Evolutionary conservation across 495 filamentous ascomycete species (phyloP).

Genomic region (Jackrogersella multiformis): DNA sequence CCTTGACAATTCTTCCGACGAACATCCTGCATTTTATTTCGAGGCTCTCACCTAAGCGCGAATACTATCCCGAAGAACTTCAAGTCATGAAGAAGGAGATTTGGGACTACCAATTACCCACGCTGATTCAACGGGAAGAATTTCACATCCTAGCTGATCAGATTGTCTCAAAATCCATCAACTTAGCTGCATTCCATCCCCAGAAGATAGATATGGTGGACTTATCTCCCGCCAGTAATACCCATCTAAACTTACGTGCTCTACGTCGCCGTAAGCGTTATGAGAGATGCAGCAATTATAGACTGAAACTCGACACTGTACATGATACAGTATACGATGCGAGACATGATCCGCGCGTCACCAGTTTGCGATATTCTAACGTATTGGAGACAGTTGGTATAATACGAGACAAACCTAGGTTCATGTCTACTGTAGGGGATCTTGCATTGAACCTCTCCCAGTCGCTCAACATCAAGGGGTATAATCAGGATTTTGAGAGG

Average conservation of each 20-base stretch:
- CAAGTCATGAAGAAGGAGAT: slow-evolving; percentile 59
- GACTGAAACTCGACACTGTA: neutral
- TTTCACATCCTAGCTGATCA: slow-evolving; percentile 50
- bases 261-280: slow-evolving; percentile 51
- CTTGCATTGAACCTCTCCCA: slow-evolving; percentile 43
- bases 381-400: slow-evolving; percentile 45
- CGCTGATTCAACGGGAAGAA: slow-evolving; percentile 61
- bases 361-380: slow-evolving; percentile 34
- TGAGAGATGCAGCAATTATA: slow-evolving; percentile 38
- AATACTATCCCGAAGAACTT: slow-evolving; percentile 64
- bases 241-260: slow-evolving; percentile 49
- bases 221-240: neutral
- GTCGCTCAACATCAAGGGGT: slow-evolving; percentile 48
- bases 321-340: slow-evolving; percentile 31
- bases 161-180: slow-evolving; percentile 53
- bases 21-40: slow-evolving; percentile 48
- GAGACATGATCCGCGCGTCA: slow-evolving; percentile 26
- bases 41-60: slow-evolving; percentile 58
- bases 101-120: slow-evolving; percentile 57
- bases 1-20: slow-evolving; percentile 29
- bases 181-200: slow-evolving; percentile 46
- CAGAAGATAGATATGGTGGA: slow-evolving; percentile 1
- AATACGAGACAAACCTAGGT: slow-evolving; percentile 40
- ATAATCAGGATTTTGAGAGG: slow-evolving; percentile 39
- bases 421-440: slow-evolving; percentile 41